phyloP scores from a whole-genome alignment of 2,329 filamentous ascomycete species.

The Alternaria atra region DNA sequence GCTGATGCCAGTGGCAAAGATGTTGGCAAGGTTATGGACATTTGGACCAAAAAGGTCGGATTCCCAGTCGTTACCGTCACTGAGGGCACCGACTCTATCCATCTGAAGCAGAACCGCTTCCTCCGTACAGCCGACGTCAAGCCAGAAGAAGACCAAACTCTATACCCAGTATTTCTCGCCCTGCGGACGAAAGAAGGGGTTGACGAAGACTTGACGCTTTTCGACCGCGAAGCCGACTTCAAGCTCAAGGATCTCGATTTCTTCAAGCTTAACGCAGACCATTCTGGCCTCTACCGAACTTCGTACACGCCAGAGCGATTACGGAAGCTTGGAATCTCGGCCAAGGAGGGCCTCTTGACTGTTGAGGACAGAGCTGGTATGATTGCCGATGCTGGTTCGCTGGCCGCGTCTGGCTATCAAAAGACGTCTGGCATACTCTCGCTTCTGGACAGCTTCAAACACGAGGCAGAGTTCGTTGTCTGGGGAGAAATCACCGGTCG shows the following conservation, averaged over 20 bases:
- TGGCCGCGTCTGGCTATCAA: slow-evolving; percentile 90
- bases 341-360: slow-evolving; percentile 78
- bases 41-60: slow-evolving; percentile 97
- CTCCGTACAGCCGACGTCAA: slow-evolving; percentile 91
- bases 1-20: slow-evolving; percentile 90
- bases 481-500: slow-evolving; percentile 91
- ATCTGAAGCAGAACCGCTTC: slow-evolving; percentile 94
- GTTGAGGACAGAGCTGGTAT: slow-evolving; percentile 95
- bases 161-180: slow-evolving; percentile 90
- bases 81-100: slow-evolving; percentile 76
- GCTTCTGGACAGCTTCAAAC: slow-evolving; percentile 82
- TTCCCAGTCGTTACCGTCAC: slow-evolving; percentile 91
- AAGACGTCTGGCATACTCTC: slow-evolving; percentile 90
- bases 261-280: slow-evolving; percentile 96
- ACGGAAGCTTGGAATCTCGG: slow-evolving; percentile 85
- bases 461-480: slow-evolving; percentile 87
- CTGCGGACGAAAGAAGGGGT: slow-evolving; percentile 85
- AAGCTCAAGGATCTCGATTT: slow-evolving; percentile 83
- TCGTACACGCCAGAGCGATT: slow-evolving; percentile 85
- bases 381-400: slow-evolving; percentile 86
- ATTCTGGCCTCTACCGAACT: slow-evolving; percentile 91
- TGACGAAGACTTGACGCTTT: slow-evolving; percentile 77
- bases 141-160: slow-evolving; percentile 85
- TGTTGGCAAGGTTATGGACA: slow-evolving; percentile 88
- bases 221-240: slow-evolving; percentile 77